phyloP scores from a whole-genome alignment of 2,329 filamentous ascomycete species.

The Beauveria australis region DNA sequence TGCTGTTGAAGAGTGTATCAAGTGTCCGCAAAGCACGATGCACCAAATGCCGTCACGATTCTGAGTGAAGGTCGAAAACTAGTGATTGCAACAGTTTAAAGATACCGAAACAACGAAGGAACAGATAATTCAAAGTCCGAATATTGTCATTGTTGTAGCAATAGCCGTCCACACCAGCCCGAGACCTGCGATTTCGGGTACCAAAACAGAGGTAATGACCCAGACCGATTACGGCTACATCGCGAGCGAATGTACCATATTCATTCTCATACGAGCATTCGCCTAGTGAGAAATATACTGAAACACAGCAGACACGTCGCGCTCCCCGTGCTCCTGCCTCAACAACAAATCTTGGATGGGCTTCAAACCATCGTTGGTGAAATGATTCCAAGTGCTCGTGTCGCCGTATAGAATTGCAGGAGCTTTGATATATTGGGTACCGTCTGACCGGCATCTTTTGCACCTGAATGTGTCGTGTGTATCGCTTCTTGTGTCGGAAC shows the following conservation, averaged over 20 bases:
- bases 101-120: too few species aligned
- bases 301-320: conserved; percentile 87
- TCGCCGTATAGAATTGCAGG: conserved; percentile 95
- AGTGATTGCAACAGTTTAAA: too few species aligned
- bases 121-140: too few species aligned
- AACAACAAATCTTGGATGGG: conserved; percentile 86
- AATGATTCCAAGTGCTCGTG: conserved; percentile 99
- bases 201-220: too few species aligned
- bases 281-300: conserved; percentile 87
- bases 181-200: neutral
- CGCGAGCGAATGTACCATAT: neutral
- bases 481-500: conserved; percentile 75
- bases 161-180: neutral
- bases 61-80: too few species aligned
- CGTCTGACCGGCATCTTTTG: conserved; percentile 84
- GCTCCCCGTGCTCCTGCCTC: conserved; percentile 71
- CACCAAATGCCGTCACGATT: too few species aligned
- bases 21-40: too few species aligned
- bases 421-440: conserved; percentile 80
- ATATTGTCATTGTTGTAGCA: neutral
- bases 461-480: conserved; percentile 99
- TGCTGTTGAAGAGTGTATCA: neutral
- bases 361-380: conserved; percentile 70
- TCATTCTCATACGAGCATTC: neutral
- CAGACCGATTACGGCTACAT: too few species aligned